Evolutionary conservation across 768 basidiomycete genomes (phyloP).

Genomic region (Boletus rex-veris): DNA sequence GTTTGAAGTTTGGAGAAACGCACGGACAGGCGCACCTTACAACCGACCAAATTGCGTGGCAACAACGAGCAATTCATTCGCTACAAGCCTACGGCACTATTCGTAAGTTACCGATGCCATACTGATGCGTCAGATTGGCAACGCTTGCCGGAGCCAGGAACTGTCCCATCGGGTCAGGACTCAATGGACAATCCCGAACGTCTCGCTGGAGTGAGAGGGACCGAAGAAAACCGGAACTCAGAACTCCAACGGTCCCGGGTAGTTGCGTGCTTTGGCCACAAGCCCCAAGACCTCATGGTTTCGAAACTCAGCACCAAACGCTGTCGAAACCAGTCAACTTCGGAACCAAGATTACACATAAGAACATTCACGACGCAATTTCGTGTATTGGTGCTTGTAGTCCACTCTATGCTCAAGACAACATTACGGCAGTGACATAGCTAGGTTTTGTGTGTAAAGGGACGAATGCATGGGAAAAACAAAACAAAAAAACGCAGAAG

Average conservation of each 20-base stretch:
- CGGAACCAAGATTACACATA: slow-evolving; percentile 5
- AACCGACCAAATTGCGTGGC: slow-evolving; percentile 17
- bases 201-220: background rate
- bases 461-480: slow-evolving; percentile 1
- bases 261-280: background rate
- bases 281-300: background rate
- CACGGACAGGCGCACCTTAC: slow-evolving; percentile 21
- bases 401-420: slow-evolving; percentile 16
- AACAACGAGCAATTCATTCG: slow-evolving; percentile 25
- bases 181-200: background rate
- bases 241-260: background rate
- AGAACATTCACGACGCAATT: slow-evolving; percentile 12
- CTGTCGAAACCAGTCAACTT: slow-evolving; percentile 10
- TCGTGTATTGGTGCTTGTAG: slow-evolving; percentile 15
- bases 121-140: background rate
- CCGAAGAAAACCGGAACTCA: background rate
- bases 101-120: slow-evolving; percentile 11
- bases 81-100: slow-evolving; percentile 14
- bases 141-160: slow-evolving; percentile 6
- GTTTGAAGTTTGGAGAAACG: slow-evolving; percentile 14
- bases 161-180: background rate
- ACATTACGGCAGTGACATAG: slow-evolving; percentile 18
- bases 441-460: slow-evolving; percentile 17
- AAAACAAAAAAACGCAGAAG: background rate
- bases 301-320: slow-evolving; percentile 11